These are phyloP conservation scores for Trapa incisa DNA, from an alignment of 345 rosid species.

Conservation along the genomic window DNA sequence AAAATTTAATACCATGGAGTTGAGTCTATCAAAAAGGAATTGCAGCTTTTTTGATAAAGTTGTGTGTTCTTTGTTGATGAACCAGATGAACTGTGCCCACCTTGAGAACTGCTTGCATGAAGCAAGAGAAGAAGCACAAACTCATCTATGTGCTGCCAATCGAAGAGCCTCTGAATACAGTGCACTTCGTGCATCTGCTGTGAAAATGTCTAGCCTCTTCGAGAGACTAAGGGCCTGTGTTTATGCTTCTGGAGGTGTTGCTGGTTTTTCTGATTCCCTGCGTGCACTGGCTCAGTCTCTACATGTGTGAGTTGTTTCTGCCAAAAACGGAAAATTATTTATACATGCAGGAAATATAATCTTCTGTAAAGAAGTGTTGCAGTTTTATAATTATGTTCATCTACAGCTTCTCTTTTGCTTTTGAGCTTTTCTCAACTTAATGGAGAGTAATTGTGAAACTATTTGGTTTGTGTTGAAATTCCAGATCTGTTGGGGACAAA, in stretches of 20 bases:
- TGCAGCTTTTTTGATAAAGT: background rate
- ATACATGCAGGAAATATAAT: background rate
- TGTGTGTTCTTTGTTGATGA: background rate
- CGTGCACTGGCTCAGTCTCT: slow-evolving; percentile 72
- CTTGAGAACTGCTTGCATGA: slow-evolving; percentile 95
- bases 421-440: background rate
- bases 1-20: background rate
- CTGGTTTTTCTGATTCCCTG: slow-evolving; percentile 69
- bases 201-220: slow-evolving; percentile 68
- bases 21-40: background rate
- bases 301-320: slow-evolving; percentile 50
- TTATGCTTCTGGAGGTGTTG: slow-evolving; percentile 45
- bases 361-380: background rate
- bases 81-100: slow-evolving; percentile 96
- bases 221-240: slow-evolving; percentile 73
- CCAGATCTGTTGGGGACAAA: slow-evolving; percentile 54
- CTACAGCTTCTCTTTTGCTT: background rate
- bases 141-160: slow-evolving; percentile 93
- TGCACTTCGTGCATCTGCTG: slow-evolving; percentile 75
- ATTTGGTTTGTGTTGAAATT: slow-evolving; percentile 4
- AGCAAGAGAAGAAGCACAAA: slow-evolving; percentile 97
- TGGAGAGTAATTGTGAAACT: background rate
- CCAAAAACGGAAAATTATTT: too few species aligned
- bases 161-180: slow-evolving; percentile 76
- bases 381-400: background rate